phyloP scores from a whole-genome alignment of 441 rosid species.

The Gossypium laxum region DNA sequence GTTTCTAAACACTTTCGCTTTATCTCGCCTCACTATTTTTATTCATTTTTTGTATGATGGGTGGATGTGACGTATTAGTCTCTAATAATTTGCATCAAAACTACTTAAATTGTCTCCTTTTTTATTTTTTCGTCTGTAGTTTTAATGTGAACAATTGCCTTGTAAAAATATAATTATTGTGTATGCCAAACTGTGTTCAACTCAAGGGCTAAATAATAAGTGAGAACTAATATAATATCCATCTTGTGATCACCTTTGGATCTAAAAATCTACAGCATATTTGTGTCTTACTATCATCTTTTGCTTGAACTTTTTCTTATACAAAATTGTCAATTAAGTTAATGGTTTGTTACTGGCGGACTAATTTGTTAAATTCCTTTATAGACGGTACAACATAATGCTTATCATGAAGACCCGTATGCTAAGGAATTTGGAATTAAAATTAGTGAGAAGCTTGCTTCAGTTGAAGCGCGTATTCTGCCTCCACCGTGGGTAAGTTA shows the following conservation, averaged over 20 bases:
- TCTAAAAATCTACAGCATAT: neutral
- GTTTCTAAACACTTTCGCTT: neutral
- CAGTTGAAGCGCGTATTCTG: slow-evolving; percentile 85
- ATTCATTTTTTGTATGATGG: neutral
- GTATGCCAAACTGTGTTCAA: neutral
- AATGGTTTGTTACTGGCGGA: neutral
- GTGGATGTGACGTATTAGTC: neutral
- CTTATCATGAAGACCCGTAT: slow-evolving; percentile 56
- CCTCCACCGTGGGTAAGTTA: slow-evolving; percentile 73
- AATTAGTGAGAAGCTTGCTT: slow-evolving; percentile 67
- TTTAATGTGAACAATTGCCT: neutral
- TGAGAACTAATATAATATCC: neutral
- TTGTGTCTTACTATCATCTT: neutral
- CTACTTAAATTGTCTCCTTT: neutral
- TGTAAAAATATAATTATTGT: neutral
- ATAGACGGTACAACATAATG: slow-evolving; percentile 71
- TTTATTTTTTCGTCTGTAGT: neutral
- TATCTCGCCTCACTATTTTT: neutral
- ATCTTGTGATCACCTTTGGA: neutral
- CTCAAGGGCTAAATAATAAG: neutral
- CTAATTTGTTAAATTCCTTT: slow-evolving; percentile 11
- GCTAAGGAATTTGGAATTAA: slow-evolving; percentile 86
- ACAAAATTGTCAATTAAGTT: neutral
- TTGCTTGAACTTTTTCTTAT: neutral
- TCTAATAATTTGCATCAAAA: neutral